Evolutionary conservation across 257 asterid genomes (phyloP).

Genomic region (Phtheirospermum japonicum): DNA sequence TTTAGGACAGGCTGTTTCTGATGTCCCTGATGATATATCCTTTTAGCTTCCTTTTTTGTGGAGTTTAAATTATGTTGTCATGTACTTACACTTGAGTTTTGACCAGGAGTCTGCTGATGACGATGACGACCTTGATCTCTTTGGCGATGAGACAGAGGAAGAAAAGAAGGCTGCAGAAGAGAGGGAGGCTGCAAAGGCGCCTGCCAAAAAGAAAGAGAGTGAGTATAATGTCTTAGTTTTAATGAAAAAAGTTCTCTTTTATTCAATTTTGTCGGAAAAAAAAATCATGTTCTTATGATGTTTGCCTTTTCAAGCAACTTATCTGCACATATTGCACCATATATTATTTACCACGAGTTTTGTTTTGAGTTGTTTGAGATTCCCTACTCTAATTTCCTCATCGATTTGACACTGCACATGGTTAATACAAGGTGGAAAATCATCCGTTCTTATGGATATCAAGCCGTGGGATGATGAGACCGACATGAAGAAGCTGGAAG

Average conservation of each 20-base stretch:
- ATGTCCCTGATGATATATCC: not conserved
- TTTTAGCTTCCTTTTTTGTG: not conserved
- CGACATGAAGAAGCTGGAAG: conserved; percentile 92
- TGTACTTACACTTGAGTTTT: not conserved
- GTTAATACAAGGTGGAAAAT: conserved; percentile 69
- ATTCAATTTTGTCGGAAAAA: not conserved
- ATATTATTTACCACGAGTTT: too few relatives aligned
- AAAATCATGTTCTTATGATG: not conserved
- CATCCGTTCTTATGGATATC: conserved; percentile 88
- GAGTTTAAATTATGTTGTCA: not conserved
- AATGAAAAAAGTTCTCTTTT: not conserved
- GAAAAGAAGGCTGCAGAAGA: conserved; percentile 93
- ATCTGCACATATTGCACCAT: not conserved
- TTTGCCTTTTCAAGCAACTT: not conserved
- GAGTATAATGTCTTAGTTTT: conserved; percentile 23
- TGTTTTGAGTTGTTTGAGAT: not conserved
- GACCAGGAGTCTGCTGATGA: conserved; percentile 52
- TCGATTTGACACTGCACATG: not conserved
- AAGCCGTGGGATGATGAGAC: conserved; percentile 99
- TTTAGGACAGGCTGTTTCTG: not conserved
- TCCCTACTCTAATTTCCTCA: not conserved
- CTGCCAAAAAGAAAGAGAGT: conserved; percentile 97
- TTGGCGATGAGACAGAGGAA: conserved; percentile 97
- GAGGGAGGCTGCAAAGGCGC: conserved; percentile 76
- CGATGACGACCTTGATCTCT: conserved; percentile 89